Evolutionary conservation across 2,329 filamentous ascomycete genomes (phyloP), one percentile per base, ranked within the genome.

Genomic region (Fusarium anthophilum): DNA sequence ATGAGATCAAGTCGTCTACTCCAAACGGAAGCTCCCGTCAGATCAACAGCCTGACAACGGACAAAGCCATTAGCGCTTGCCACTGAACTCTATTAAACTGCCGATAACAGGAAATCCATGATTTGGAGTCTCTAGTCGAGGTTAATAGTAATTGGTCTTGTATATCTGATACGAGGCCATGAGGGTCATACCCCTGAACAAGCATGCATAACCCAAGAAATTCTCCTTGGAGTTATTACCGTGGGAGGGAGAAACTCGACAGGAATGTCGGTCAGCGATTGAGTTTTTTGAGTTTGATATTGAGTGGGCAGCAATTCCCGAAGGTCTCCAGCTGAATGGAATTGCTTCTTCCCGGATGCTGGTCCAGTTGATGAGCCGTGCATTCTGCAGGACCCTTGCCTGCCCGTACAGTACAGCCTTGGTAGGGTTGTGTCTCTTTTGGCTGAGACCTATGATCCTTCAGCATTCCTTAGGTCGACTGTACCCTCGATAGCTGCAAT

Each of bases 21-120:
- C n/a, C 28, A 50, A 44, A 35, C 65, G 71, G 71, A 74, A 74
- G 71, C 71, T 69, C 57, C 71, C 67, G 71, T 63, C 30, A 53
- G 68, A 72, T 69, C 68, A 59, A 38, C 35, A 43, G 35, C 51
- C 50, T 72, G 48, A 64, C 57, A 68, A 63, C 68, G 45, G 44
- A 51, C 32, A 44, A 35, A 24, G 28, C 45, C 41, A 50, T 54
- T 73, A 55, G 71, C 62, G 71, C 53, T 50, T 54, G 57, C 37
- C 45, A 57, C 47, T 68, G 71, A 73, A 74, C 71, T 61, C 59
- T 74, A 71, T 70, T 44, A 39, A 45, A 62, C 60, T 70, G 66
- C 62, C 70, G 65, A 55, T 32, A 35, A 38, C 18, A 63, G 30
- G 43, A 55, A 30, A 54, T 39, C 41, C 35, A 37, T 53, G 39